Evolutionary conservation across 129 eudicot species (phyloP), one percentile per base, ranked within the genome.

Genomic region (Flaveria robusta): DNA sequence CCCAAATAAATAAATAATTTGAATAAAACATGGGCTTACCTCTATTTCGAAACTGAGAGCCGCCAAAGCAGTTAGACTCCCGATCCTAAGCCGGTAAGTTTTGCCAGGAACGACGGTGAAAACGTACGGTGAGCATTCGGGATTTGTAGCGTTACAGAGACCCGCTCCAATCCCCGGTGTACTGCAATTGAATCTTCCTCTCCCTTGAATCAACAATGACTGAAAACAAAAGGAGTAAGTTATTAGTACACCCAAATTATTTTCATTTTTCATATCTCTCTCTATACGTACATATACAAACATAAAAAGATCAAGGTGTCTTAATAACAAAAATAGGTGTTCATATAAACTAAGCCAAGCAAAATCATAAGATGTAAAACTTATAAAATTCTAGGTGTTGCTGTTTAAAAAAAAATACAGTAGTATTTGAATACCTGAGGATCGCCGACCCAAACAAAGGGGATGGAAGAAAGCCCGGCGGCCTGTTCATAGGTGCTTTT

Each of bases 141-240:
- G 91, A 74, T 64, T 86, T 5, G 92, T 80, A 10, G 85, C 84
- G 63, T 88, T 87, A 74, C 97, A 91, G 4, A 52, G 60, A 14
- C 15, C 82, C 27, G 72, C 7, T 24, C 43, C 76, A 37, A 76
- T 70, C 29, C 78, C 73, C 11, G 91, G 83, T 15, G 72, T 56
- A 68, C 70, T 83, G 70, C 98, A 91, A 37, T 86, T 45, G 86
- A 64, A 94, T 54, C 37, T 78, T 74, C 99, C 99, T 83, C 79
- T 94, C 16, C 97, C 99, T 74, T 94, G 93, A 58, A 94, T 89
- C 70, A 91, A 62, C 37, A 94, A 86, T 31, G 99, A 94, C 96
- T 94, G 85, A 62, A 81, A 78, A 2, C 45, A 54, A 74, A 31
- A 14, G n/a, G n/a, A n/a, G n/a, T n/a, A n/a, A n/a, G n/a, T n/a